Evolutionary conservation across 148 eudicot genomes (phyloP).

Genomic region (Camellia lanceoleosa): DNA sequence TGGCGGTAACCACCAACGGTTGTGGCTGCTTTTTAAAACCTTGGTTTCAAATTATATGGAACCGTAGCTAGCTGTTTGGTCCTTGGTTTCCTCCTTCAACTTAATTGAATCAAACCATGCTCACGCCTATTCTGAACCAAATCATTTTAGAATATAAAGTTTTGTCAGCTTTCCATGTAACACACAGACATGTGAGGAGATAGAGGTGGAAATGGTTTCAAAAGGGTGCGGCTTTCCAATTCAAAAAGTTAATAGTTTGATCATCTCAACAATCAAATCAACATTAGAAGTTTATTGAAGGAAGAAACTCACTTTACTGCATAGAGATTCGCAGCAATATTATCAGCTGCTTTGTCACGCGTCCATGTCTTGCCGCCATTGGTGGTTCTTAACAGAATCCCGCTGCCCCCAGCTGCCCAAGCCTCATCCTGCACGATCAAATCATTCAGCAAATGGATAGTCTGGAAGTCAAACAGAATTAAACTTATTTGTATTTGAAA

Average conservation of each 20-base stretch:
- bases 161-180: background rate
- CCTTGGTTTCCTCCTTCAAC: too few species aligned
- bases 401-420: constrained; percentile 99
- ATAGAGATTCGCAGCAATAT: constrained; percentile 97
- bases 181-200: background rate
- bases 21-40: too few species aligned
- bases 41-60: too few species aligned
- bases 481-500: too few species aligned
- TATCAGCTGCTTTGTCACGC: constrained; percentile 98
- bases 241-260: background rate
- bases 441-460: background rate
- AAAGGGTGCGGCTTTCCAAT: background rate
- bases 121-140: background rate
- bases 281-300: background rate
- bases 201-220: background rate
- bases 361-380: constrained; percentile 95
- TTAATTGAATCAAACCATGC: too few species aligned
- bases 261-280: background rate
- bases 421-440: constrained; percentile 69
- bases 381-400: constrained; percentile 78
- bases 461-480: background rate
- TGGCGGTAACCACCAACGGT: too few species aligned
- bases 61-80: too few species aligned
- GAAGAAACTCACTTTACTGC: constrained; percentile 74
- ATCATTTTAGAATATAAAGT: background rate